These are phyloP conservation scores for Colletotrichum sp. DNA, from an alignment of 2,329 filamentous ascomycete species.

Conservation along the genomic window DNA sequence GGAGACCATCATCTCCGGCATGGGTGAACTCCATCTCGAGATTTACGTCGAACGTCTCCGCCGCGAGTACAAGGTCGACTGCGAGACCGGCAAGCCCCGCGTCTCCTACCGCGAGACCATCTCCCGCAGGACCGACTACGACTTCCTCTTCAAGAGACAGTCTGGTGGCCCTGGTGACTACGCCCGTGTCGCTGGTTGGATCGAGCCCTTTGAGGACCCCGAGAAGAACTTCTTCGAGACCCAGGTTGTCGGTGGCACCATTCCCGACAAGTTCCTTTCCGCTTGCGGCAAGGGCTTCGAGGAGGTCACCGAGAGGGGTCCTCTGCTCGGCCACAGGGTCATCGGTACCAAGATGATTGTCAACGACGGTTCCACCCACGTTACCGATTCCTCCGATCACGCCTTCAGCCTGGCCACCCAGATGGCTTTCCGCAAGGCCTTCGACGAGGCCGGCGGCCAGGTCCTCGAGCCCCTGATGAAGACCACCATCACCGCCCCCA, in stretches of 20 bases:
- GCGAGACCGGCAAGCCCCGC: slow-evolving; percentile 92
- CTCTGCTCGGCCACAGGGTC: slow-evolving; percentile 90
- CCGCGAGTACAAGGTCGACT: slow-evolving; percentile 96
- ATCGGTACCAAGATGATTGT: slow-evolving; percentile 90
- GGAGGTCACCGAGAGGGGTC: slow-evolving; percentile 80
- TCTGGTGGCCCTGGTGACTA: slow-evolving; percentile 95
- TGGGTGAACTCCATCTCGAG: slow-evolving; percentile 96
- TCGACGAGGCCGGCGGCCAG: slow-evolving; percentile 78
- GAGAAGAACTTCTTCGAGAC: slow-evolving; percentile 84
- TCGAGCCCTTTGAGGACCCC: slow-evolving; percentile 81
- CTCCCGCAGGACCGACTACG: slow-evolving; percentile 78
- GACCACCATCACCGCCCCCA: slow-evolving; percentile 92
- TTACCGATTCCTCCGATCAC: slow-evolving; percentile 97
- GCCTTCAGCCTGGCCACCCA: slow-evolving; percentile 94
- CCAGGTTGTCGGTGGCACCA: slow-evolving; percentile 85
- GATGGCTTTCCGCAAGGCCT: slow-evolving; percentile 95
- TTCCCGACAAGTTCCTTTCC: slow-evolving; percentile 93
- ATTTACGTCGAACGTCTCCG: slow-evolving; percentile 98
- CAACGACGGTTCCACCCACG: slow-evolving; percentile 95
- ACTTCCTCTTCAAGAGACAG: slow-evolving; percentile 94
- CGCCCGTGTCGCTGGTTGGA: slow-evolving; percentile 87
- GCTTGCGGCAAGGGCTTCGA: slow-evolving; percentile 97
- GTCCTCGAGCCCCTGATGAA: slow-evolving; percentile 98
- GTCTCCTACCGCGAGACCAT: slow-evolving; percentile 98
- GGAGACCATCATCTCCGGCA: slow-evolving; percentile 97